Evolutionary conservation across 1,284 basidiomycete genomes (phyloP).

Genomic region (Microbotryum violaceum): DNA sequence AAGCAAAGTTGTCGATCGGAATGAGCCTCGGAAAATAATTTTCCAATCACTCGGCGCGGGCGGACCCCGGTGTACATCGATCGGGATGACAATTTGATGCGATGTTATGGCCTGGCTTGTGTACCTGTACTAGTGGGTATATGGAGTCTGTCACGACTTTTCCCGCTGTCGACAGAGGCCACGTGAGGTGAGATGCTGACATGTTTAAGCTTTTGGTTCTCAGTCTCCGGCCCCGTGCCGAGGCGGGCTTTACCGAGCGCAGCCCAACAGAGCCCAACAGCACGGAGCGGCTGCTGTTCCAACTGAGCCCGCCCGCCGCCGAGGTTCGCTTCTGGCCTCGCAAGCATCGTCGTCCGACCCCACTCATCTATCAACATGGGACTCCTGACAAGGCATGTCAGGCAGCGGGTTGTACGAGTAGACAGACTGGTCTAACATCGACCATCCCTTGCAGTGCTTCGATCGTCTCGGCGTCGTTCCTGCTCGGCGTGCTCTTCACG

Average conservation of each 20-base stretch:
- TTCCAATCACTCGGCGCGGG: too few relatives aligned
- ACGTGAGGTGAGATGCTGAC: neutral
- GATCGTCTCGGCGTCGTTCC: constrained; percentile 19
- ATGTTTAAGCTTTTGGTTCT: neutral
- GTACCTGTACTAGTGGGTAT: too few relatives aligned
- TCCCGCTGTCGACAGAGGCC: neutral
- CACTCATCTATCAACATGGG: neutral
- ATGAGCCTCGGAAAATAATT: too few relatives aligned
- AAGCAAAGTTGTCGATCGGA: too few relatives aligned
- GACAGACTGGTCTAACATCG: neutral
- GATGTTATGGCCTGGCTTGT: too few relatives aligned
- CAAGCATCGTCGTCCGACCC: neutral
- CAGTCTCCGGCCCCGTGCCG: neutral
- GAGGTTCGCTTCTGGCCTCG: neutral
- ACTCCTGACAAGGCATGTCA: neutral
- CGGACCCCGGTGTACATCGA: too few relatives aligned
- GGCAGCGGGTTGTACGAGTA: neutral
- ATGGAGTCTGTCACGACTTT: too few relatives aligned
- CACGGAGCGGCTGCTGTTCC: neutral
- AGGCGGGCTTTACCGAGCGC: neutral
- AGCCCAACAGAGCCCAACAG: neutral
- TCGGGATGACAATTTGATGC: too few relatives aligned
- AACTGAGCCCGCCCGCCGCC: neutral
- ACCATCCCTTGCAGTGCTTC: constrained; percentile 7
- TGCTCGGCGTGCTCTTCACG: constrained; percentile 28